Evolutionary conservation across 148 eudicot species (phyloP).

Genomic region (Rhododendron mucronatum): DNA sequence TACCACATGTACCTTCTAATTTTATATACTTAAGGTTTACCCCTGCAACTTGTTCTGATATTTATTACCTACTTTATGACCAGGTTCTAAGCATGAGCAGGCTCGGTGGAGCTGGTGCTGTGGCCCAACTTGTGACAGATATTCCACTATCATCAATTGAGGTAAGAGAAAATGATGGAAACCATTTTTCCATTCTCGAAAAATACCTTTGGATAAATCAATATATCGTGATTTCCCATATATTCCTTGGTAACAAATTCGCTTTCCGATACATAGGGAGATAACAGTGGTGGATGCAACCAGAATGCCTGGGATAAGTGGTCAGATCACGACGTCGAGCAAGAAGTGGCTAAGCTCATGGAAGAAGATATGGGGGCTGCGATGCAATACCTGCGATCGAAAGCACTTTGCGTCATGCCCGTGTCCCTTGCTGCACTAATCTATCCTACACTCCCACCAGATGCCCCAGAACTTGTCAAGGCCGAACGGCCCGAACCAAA

Average conservation of each 20-base stretch:
- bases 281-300: constrained; percentile 25
- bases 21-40: neutral
- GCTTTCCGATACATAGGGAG: constrained; percentile 23
- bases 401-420: constrained; percentile 71
- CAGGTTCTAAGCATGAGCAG: constrained; percentile 42
- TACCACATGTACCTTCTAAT: neutral
- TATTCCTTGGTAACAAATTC: neutral
- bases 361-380: constrained; percentile 67
- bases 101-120: constrained; percentile 70
- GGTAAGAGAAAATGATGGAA: constrained; percentile 15
- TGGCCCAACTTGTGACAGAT: constrained; percentile 71
- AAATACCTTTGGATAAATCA: neutral
- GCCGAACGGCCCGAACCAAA: constrained; percentile 26
- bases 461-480: constrained; percentile 25
- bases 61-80: neutral
- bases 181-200: neutral
- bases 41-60: neutral
- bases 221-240: neutral
- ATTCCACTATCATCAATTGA: constrained; percentile 45
- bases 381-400: constrained; percentile 68
- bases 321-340: constrained; percentile 53
- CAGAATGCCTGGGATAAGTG: constrained; percentile 53
- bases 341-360: constrained; percentile 64
- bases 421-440: constrained; percentile 49
- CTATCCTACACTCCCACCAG: constrained; percentile 33